A percentile compares a stretch with the other conserved stretches of the same genome.
Conservation (phyloP, 306 rosid species). For the Pyrus bretschneideri region DNA sequence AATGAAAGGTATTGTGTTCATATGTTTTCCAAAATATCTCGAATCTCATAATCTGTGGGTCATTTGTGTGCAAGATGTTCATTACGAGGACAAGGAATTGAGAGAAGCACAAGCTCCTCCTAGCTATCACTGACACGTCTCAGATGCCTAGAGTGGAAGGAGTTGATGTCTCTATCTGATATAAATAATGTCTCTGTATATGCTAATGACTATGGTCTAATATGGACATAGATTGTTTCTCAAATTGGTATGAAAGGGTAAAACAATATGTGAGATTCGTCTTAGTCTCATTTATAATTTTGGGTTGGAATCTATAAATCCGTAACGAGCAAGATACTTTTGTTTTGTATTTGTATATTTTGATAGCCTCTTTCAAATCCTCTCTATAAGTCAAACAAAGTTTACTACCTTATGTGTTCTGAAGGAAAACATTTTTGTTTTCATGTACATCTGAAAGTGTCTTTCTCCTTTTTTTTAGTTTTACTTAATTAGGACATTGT, state of each 20-base stretch:
- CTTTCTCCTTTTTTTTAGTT: too few species aligned
- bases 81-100: slow-evolving; percentile 58
- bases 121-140: slow-evolving; percentile 43
- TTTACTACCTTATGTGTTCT: too few species aligned
- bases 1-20: background rate
- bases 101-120: slow-evolving; percentile 70
- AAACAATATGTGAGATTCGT: background rate
- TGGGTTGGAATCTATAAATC: background rate
- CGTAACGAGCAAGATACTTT: background rate
- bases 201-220: background rate
- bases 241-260: background rate
- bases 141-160: background rate
- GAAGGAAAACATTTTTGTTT: background rate
- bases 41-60: background rate
- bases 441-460: too few species aligned
- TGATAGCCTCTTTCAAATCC: background rate
- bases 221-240: background rate
- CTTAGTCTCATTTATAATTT: background rate
- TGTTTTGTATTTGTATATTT: background rate
- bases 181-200: background rate
- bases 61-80: slow-evolving; percentile 56
- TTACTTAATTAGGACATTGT: too few species aligned
- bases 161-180: background rate
- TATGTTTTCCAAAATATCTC: background rate
- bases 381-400: too few species aligned